These are phyloP conservation scores for Xylariomycetidae sp. DNA, from an alignment of 2,329 filamentous ascomycete species.

Conservation along the genomic window DNA sequence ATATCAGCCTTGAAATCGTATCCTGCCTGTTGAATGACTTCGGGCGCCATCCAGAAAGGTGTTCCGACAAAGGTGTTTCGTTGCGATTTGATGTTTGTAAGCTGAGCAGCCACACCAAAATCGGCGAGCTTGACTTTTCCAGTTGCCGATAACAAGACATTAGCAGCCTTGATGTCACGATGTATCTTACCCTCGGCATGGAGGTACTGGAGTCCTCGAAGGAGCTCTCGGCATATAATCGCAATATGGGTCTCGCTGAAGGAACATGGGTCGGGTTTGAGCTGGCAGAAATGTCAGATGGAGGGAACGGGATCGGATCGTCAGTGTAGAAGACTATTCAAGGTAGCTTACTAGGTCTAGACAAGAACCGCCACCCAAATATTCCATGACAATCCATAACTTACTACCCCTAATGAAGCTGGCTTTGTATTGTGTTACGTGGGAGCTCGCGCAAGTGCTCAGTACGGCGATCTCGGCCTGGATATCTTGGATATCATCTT, in stretches of 20 bases:
- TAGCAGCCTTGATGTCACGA: conserved; percentile 94
- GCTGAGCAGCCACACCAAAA: conserved; percentile 93
- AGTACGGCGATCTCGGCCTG: conserved; percentile 95
- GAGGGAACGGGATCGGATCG: no score
- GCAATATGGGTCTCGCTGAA: conserved; percentile 90
- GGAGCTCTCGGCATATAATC: conserved; percentile 86
- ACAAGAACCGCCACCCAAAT: conserved; percentile 89
- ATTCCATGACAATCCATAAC: conserved; percentile 99
- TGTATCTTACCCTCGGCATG: conserved; percentile 95
- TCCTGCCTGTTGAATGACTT: conserved; percentile 97
- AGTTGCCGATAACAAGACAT: conserved; percentile 83
- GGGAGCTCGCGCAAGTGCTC: conserved; percentile 89
- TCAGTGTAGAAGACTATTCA: conserved; percentile 1
- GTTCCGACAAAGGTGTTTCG: conserved; percentile 97
- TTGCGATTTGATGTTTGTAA: conserved; percentile 97
- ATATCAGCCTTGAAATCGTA: conserved; percentile 98
- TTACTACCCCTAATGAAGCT: conserved; percentile 96
- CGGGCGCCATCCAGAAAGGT: conserved; percentile 98
- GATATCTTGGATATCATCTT: conserved; percentile 97
- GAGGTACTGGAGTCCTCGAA: conserved; percentile 87
- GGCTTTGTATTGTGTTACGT: conserved; percentile 92
- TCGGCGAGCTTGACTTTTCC: conserved; percentile 95
- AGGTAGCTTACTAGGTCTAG: conserved; percentile 69
- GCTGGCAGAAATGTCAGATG: conserved; percentile 44
- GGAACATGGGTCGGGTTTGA: conserved; percentile 70